A percentile compares a stretch with the other conserved stretches of the same genome.
Evolutionary conservation across 2,329 filamentous ascomycete species (phyloP).

Genomic region (Cordyceps militaris): DNA sequence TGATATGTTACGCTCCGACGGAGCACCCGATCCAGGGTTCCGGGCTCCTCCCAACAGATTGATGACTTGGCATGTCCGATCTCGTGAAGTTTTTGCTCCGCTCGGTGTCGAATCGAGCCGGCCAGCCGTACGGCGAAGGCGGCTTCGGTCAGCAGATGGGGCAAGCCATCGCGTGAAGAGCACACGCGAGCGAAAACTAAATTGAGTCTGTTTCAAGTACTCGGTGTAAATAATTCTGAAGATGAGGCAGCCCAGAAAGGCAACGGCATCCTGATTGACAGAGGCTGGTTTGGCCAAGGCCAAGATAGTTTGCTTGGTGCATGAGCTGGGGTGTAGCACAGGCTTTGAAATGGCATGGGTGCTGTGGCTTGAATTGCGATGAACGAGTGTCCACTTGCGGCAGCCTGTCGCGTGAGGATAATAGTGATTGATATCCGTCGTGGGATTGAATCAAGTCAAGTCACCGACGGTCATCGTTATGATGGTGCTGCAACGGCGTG

Average conservation of each 20-base stretch:
- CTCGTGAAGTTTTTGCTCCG: not conserved
- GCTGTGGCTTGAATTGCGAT: not conserved
- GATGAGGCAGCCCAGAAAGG: not conserved
- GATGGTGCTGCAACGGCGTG: no score
- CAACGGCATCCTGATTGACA: not conserved
- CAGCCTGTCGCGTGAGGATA: slow-evolving; percentile 7
- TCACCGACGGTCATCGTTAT: no score
- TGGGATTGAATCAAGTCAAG: not conserved
- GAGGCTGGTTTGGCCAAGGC: not conserved
- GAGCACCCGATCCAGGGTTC: not conserved
- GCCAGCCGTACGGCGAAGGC: not conserved
- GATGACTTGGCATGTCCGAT: not conserved
- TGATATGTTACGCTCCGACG: not conserved
- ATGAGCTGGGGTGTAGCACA: not conserved
- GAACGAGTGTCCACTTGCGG: not conserved
- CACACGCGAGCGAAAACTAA: not conserved
- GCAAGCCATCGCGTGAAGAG: slow-evolving; percentile 4
- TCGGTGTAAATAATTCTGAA: not conserved
- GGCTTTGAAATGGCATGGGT: not conserved
- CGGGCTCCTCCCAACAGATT: not conserved
- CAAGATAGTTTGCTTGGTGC: not conserved
- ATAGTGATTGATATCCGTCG: not conserved
- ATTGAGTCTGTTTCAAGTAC: not conserved
- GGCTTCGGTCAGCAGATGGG: not conserved
- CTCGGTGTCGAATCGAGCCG: slow-evolving; percentile 4